Evolutionary conservation across 202 grass and related monocot species (phyloP).

Genomic region (Zizania palustris): DNA sequence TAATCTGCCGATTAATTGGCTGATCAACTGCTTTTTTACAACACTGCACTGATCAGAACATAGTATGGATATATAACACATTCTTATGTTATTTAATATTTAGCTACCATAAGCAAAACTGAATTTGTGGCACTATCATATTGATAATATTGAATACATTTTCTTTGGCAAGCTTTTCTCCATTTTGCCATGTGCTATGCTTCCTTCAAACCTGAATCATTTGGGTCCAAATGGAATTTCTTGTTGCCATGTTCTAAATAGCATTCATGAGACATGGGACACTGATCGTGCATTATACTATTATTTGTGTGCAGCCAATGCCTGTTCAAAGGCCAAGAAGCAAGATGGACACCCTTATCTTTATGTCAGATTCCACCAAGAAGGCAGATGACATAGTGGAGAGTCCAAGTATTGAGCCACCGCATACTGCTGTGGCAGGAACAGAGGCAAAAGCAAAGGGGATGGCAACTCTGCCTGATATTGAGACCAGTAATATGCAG

Average conservation of each 20-base stretch:
- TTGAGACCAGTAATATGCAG: constrained; percentile 56
- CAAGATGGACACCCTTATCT: constrained; percentile 80
- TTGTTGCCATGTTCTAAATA: background rate
- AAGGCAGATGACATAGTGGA: constrained; percentile 52
- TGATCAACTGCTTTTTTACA: no score
- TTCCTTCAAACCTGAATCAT: background rate
- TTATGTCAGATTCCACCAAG: constrained; percentile 68
- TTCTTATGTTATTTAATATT: background rate
- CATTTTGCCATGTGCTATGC: background rate
- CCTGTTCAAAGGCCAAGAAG: constrained; percentile 77
- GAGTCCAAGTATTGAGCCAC: constrained; percentile 44
- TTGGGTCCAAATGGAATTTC: constrained; percentile 16
- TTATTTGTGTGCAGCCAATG: constrained; percentile 61
- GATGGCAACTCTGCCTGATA: constrained; percentile 43
- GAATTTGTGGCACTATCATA: background rate
- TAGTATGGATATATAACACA: background rate
- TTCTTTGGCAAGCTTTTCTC: background rate
- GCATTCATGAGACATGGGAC: constrained; percentile 18
- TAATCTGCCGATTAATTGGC: no score
- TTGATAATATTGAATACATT: constrained; percentile 1
- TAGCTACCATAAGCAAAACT: background rate
- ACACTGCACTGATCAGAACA: background rate
- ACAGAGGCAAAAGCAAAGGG: constrained; percentile 45
- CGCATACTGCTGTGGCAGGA: constrained; percentile 48
- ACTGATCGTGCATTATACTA: constrained; percentile 25